Evolutionary conservation across 1,284 basidiomycete genomes (phyloP).

Genomic region (Sutorius eximius): DNA sequence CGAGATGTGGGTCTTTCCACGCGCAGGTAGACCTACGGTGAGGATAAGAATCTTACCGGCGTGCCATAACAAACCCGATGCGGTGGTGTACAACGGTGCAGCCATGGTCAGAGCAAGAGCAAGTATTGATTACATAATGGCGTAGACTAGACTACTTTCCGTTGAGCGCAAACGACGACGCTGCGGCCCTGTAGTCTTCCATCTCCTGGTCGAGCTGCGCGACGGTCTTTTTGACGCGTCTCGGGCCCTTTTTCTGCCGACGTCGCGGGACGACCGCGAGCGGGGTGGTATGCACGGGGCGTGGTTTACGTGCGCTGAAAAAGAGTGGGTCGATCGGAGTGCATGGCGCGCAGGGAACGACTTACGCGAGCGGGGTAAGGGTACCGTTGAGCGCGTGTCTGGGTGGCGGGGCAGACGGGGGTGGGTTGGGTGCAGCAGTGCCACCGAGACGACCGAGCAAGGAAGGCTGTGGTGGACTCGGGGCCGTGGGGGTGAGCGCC

Average conservation of each 20-base stretch:
- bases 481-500: no score
- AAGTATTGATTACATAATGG: slow-evolving; percentile 24
- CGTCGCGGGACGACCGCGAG: slow-evolving; percentile 20
- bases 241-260: slow-evolving; percentile 61
- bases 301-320: slow-evolving; percentile 25
- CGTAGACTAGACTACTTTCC: slow-evolving; percentile 11
- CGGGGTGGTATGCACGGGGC: slow-evolving; percentile 16
- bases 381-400: slow-evolving; percentile 17
- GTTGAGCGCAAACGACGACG: slow-evolving; percentile 9
- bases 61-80: slow-evolving; percentile 84
- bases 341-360: background rate
- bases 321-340: background rate
- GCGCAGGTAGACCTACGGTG: slow-evolving; percentile 88
- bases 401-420: slow-evolving; percentile 7
- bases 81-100: slow-evolving; percentile 85
- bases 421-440: slow-evolving; percentile 6
- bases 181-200: slow-evolving; percentile 74
- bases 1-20: slow-evolving; percentile 97
- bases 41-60: slow-evolving; percentile 93
- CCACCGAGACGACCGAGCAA: slow-evolving; percentile 38
- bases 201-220: slow-evolving; percentile 66
- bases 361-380: slow-evolving; percentile 15
- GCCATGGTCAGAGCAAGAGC: slow-evolving; percentile 54
- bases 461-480: slow-evolving; percentile 29
- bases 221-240: slow-evolving; percentile 56